Evolutionary conservation across 2,329 filamentous ascomycete genomes (phyloP), one percentile per base, ranked within the genome.

Genomic region (Delphinella strobiligena): DNA sequence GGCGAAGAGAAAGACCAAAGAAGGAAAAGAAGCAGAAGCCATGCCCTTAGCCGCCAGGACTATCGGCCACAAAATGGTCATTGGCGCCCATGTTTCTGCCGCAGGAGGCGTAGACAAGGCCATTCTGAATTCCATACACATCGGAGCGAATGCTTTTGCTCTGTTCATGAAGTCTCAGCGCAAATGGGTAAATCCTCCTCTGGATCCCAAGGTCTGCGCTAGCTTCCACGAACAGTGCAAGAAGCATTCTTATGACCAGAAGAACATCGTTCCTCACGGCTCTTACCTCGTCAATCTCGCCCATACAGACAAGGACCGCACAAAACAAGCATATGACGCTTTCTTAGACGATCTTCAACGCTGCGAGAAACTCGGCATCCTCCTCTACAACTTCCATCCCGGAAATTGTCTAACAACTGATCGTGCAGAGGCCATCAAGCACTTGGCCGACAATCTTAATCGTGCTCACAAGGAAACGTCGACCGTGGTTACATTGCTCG

Each of bases 371-470:
- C 74, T 98, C 1, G 86, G 87, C 1, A 94, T 98, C 53, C 71
- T 66, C 45, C 71, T 95, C n/a, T 98, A 96, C 68, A 98, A 98
- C 62, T 96, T 98, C 64, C 91, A 98, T 56, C 91, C 91, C 0
- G 91, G 91, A 15, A 88, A 80, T 42, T 81, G 81, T 2, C 82
- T 61, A 31, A 78, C 80, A 34, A 72, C 73, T 24, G 68, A 73
- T 3, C 75, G 80, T 27, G 65, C 70, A 1, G 78, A 76, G 15
- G 88, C 88, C 3, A 80, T 93, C 42, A 68, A 63, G 11, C 77
- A 91, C 30, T 84, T 98, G 36, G 87, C 91, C 2, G 66, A 71
- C 31, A 82, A 88, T 51, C 71, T 98, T 36, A 95, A 94, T 56
- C 74, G 72, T 43, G 82, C 88, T 0, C 85, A 96, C 54, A 68